phyloP scores from a whole-genome alignment of 176 grass and related monocot genomes.

The Cenchrus purpureus region DNA sequence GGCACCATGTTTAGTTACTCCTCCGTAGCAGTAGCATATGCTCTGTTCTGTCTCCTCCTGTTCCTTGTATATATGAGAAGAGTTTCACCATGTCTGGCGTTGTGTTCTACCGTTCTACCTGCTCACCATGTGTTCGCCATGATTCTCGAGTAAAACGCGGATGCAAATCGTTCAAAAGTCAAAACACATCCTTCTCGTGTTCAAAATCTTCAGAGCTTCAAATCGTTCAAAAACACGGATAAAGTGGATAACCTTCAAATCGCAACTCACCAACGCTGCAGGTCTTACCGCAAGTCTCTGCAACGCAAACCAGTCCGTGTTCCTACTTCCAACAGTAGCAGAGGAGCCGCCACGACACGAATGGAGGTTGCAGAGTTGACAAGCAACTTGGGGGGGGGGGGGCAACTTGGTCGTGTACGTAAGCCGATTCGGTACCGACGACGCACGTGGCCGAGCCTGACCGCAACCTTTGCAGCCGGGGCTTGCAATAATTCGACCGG shows the following conservation, averaged over 20 bases:
- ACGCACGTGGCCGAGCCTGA: constrained; percentile 14
- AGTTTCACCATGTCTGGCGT: neutral
- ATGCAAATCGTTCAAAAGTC: too few species aligned
- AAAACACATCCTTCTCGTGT: too few species aligned
- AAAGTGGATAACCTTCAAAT: neutral
- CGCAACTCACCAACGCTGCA: neutral
- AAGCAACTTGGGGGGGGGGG: neutral
- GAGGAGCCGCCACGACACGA: constrained; percentile 15
- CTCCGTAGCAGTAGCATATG: neutral
- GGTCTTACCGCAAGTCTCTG: neutral
- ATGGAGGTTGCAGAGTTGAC: neutral
- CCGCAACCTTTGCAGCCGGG: neutral
- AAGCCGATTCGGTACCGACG: neutral
- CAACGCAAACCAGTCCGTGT: neutral
- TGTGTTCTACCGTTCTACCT: neutral
- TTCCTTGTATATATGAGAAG: constrained; percentile 23
- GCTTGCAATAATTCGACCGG: constrained; percentile 2
- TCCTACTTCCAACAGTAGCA: neutral
- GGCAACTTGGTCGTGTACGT: neutral
- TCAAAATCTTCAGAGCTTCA: neutral
- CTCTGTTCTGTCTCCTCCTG: neutral
- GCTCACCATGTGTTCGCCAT: neutral
- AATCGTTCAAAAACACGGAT: too few species aligned
- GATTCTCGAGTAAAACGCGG: neutral
- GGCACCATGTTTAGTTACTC: neutral